These are phyloP conservation scores for Gossypium ekmanianum DNA, from an alignment of 345 rosid species.

Conservation along the genomic window DNA sequence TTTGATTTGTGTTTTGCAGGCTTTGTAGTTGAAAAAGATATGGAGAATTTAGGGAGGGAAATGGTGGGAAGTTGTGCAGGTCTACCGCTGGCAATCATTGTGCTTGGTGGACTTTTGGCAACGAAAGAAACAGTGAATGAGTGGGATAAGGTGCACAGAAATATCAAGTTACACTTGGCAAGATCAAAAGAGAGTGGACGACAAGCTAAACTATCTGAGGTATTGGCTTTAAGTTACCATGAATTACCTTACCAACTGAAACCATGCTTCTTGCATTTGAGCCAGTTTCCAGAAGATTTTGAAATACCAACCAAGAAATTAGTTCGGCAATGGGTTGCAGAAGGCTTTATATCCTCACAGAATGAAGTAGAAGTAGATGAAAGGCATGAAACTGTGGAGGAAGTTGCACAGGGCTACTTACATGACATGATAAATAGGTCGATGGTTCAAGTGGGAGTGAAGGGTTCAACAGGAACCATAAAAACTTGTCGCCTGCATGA, in stretches of 20 bases:
- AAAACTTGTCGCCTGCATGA: conserved; percentile 38
- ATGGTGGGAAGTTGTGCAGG: conserved; percentile 34
- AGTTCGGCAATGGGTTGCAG: conserved; percentile 31
- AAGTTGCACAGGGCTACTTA: conserved; percentile 23
- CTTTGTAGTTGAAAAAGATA: background rate
- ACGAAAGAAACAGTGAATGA: conserved; percentile 16
- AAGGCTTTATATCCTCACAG: conserved; percentile 13
- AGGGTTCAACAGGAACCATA: conserved; percentile 28
- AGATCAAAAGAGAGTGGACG: conserved; percentile 4
- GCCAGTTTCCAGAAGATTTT: conserved; percentile 20
- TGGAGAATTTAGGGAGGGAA: conserved; percentile 28
- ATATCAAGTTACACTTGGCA: conserved; percentile 19
- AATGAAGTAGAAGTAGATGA: conserved; percentile 19
- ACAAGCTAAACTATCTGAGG: conserved; percentile 21
- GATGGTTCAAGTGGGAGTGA: conserved; percentile 31
- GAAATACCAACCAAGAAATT: conserved; percentile 33
- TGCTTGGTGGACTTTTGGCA: conserved; percentile 38
- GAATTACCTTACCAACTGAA: conserved; percentile 22
- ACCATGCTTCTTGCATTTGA: conserved; percentile 19
- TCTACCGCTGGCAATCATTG: conserved; percentile 34
- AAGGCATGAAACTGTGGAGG: conserved; percentile 17
- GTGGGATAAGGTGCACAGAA: conserved; percentile 22
- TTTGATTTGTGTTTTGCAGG: conserved; percentile 7
- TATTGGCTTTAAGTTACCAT: conserved; percentile 21
- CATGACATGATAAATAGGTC: conserved; percentile 27